These are phyloP conservation scores for Fallopia convolvulus DNA, from an alignment of 148 eudicot species.

Conservation along the genomic window DNA sequence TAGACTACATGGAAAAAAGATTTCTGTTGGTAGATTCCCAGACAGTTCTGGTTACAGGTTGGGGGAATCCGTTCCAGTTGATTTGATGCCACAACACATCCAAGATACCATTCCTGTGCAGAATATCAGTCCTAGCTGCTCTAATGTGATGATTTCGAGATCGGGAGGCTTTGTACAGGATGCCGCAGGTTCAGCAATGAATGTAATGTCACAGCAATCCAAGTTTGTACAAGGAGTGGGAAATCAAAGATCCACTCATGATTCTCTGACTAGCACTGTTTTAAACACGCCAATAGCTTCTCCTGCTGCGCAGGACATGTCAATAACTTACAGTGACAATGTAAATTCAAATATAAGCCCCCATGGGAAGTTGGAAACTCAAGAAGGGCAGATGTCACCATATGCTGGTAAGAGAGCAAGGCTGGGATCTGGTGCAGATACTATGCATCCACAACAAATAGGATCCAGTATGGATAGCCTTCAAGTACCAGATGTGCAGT, in stretches of 20 bases:
- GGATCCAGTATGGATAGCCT: constrained; percentile 47
- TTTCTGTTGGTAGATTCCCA: constrained; percentile 49
- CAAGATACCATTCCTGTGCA: constrained; percentile 44
- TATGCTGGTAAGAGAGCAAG: constrained; percentile 52
- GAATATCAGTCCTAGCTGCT: constrained; percentile 29
- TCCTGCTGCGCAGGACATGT: constrained; percentile 48
- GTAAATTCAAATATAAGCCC: constrained; percentile 31
- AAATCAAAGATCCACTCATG: constrained; percentile 43
- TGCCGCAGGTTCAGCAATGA: constrained; percentile 27
- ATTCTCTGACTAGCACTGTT: constrained; percentile 41
- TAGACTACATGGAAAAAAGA: constrained; percentile 54
- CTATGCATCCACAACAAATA: constrained; percentile 46
- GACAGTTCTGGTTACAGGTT: constrained; percentile 54
- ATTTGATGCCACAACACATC: constrained; percentile 33
- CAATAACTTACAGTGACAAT: constrained; percentile 39
- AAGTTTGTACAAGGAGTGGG: constrained; percentile 49
- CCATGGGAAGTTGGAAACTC: constrained; percentile 59
- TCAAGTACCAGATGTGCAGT: constrained; percentile 52
- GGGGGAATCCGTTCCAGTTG: constrained; percentile 44
- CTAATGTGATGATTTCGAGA: constrained; percentile 25
- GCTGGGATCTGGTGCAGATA: constrained; percentile 40
- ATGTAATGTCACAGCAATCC: constrained; percentile 29
- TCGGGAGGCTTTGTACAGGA: constrained; percentile 32
- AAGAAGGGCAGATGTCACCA: constrained; percentile 58
- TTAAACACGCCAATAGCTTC: constrained; percentile 36